phyloP scores from a whole-genome alignment of 768 basidiomycete species.

The Coprinopsis sp. region DNA sequence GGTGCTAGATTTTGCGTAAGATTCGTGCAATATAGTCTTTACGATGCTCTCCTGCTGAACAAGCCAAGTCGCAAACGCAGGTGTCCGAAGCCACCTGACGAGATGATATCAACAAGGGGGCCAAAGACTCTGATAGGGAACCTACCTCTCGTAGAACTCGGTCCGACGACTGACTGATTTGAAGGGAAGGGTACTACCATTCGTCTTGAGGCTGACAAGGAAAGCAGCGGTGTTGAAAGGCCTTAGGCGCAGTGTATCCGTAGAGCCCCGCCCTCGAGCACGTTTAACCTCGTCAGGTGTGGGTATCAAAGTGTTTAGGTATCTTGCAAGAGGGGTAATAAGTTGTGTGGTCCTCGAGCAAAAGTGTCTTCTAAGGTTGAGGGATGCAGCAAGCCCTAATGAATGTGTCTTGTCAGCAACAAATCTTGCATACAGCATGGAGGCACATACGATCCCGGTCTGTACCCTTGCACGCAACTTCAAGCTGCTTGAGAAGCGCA shows the following conservation, averaged over 20 bases:
- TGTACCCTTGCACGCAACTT: slow-evolving; percentile 50
- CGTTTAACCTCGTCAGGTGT: slow-evolving; percentile 49
- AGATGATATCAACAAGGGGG: neutral
- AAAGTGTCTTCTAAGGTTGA: slow-evolving; percentile 75
- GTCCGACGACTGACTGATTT: slow-evolving; percentile 56
- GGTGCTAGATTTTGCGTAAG: neutral
- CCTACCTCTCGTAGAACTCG: slow-evolving; percentile 65
- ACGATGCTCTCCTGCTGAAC: slow-evolving; percentile 72
- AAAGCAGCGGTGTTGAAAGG: slow-evolving; percentile 69
- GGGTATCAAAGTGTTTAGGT: slow-evolving; percentile 85
- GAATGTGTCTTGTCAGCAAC: neutral
- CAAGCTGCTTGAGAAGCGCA: slow-evolving; percentile 64
- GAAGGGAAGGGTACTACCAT: slow-evolving; percentile 73
- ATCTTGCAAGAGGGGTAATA: slow-evolving; percentile 85
- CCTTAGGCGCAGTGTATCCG: slow-evolving; percentile 45
- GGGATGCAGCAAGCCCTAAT: slow-evolving; percentile 63
- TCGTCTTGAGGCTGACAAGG: slow-evolving; percentile 63
- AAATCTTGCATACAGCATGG: slow-evolving; percentile 3
- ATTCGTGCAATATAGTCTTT: slow-evolving; percentile 42
- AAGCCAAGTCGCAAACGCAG: slow-evolving; percentile 77
- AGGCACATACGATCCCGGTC: slow-evolving; percentile 46
- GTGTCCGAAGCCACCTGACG: slow-evolving; percentile 60
- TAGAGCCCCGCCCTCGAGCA: slow-evolving; percentile 21
- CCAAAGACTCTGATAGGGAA: neutral
- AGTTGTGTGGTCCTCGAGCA: slow-evolving; percentile 80